Base-by-base conservation (phyloP, 495 filamentous ascomycete species). In the Annulohypoxylon maeteangense region DNA sequence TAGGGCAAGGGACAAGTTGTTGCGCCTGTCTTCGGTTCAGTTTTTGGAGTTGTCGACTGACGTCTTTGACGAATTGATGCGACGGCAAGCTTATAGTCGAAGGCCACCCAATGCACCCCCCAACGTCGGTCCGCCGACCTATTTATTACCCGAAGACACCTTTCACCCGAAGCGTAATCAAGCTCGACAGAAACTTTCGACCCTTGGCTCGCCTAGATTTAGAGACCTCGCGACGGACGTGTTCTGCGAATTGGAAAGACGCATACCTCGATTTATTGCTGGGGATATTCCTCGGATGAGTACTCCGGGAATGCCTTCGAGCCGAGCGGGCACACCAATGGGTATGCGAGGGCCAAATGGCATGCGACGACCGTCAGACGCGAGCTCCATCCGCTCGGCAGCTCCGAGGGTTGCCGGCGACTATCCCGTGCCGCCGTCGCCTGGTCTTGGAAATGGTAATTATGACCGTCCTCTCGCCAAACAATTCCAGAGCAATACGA, bases 111-210 rank as follows among this genome's bases (percentile, higher is more conserved):
- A 87, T 60, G 84, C 78, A 34, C 88, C 85, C 40, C 86, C 88
- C 51, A 82, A 79, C 58, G 73, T 78, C 40, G 80, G 79, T 40
- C 84, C 83, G 2, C 93, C 93, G 11, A 83, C 88, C 18, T 95
- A 87, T 76, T 85, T 99, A 8, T 83, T 92, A 18, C 92, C 95
- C 5, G 93, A 94, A 76, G 83, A 88, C 18, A 90, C 90, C 62
- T 98, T 98, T 81, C 96, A 99, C 81, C 93, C 93, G 20, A 98
- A 98, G 81, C 90, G 95, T 51, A 99, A 99, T 76, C 94, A 98
- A 78, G 95, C 95, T 6, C 87, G 95, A 53, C 92, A 97, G 81
- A 97, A 95, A 78, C 89, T 99, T 12, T 92, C 93, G 1, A 95
- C 93, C 0, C 87, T 98, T 7, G 92, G 93, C 23, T 87, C 91